Base-by-base conservation (phyloP, 1,139 yeast genomes). In the Pichia sp. region DNA sequence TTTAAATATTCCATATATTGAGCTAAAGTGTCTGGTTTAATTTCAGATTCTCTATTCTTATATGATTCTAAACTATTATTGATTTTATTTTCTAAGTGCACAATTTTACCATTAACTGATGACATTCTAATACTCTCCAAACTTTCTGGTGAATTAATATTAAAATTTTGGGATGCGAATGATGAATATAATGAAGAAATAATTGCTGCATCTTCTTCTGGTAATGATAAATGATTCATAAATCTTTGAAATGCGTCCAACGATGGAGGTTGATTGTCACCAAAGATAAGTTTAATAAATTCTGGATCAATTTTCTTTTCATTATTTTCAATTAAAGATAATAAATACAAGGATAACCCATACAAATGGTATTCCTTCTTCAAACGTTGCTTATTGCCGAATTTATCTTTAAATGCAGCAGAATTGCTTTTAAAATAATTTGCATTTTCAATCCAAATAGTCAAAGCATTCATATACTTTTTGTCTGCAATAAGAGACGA, bases 191-290 rank as follows among this genome's bases (percentile, higher is more conserved):
- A 34, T 14, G 23, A n/a, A 5, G 11, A n/a, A 9, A 46, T 43
- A 14, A 15, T 53, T 19, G 43, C 46, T 14, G 42, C 39, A 14
- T 51, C 34, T 50, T 59, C 48, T 37, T 63, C 39, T 24, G 50
- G 46, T 6, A 56, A 45, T 28, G 60, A 57, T 8, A 69, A 55
- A 13, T 65, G 69, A 1, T 72, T 63, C 27, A 61, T 54, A 20
- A 73, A 56, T 37, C 72, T 56, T 33, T 64, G 61, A 41, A 72
- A 68, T 71, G 73, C 69, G 3, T 65, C 52, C 11, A 51, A 50
- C 6, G 64, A 50, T 1, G 65, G 47, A 11, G 35, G 22, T 6
- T 50, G 49, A 1, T 41, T 42, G 4, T 43, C 45, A n/a, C 46
- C 41, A 10, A 46, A 32, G n/a, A 56, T 48, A 33, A 50, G 41